Percentiles rank a stretch among this genome's conserved stretches.
phyloP scores from a whole-genome alignment of 805 yeast species.

The Metschnikowia arizonensis region DNA sequence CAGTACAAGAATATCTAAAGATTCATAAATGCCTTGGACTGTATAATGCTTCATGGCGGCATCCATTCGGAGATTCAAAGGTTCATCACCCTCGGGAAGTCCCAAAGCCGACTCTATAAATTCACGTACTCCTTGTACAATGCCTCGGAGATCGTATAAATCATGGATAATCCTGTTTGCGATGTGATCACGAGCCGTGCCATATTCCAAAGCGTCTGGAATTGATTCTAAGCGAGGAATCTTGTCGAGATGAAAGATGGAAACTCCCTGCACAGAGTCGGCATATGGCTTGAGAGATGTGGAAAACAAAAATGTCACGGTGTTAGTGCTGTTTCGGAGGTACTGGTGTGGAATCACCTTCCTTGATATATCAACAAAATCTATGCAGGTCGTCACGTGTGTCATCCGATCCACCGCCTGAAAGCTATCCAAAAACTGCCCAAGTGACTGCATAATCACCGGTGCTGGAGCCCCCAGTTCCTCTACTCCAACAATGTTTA shows the following conservation, averaged over 20 bases:
- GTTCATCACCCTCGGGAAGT: slow-evolving; percentile 8
- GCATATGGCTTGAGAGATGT: slow-evolving; percentile 15
- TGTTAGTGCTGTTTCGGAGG: slow-evolving; percentile 8
- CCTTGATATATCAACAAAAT: slow-evolving; percentile 15
- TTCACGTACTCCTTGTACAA: slow-evolving; percentile 4
- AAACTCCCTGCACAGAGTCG: slow-evolving; percentile 13
- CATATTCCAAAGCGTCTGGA: slow-evolving; percentile 12
- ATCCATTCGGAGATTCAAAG: slow-evolving; percentile 9
- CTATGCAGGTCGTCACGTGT: slow-evolving; percentile 4
- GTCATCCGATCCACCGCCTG: slow-evolving; percentile 7
- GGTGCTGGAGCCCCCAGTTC: slow-evolving; percentile 12
- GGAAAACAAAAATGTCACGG: slow-evolving; percentile 16
- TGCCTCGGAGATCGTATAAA: slow-evolving; percentile 10
- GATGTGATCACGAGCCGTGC: slow-evolving; percentile 13
- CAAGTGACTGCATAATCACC: slow-evolving; percentile 7
- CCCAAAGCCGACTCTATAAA: slow-evolving; percentile 5
- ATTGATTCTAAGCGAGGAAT: neutral
- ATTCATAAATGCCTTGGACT: slow-evolving; percentile 13
- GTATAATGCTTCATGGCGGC: slow-evolving; percentile 16
- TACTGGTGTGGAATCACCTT: slow-evolving; percentile 6
- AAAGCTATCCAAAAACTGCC: slow-evolving; percentile 6
- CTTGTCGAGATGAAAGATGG: slow-evolving; percentile 13
- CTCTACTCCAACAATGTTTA: slow-evolving; percentile 18
- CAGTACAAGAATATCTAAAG: slow-evolving; percentile 9
- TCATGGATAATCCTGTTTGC: neutral